These are phyloP conservation scores for Xanthoparmelia taractica DNA, from an alignment of 495 filamentous ascomycete species.

Conservation along the genomic window DNA sequence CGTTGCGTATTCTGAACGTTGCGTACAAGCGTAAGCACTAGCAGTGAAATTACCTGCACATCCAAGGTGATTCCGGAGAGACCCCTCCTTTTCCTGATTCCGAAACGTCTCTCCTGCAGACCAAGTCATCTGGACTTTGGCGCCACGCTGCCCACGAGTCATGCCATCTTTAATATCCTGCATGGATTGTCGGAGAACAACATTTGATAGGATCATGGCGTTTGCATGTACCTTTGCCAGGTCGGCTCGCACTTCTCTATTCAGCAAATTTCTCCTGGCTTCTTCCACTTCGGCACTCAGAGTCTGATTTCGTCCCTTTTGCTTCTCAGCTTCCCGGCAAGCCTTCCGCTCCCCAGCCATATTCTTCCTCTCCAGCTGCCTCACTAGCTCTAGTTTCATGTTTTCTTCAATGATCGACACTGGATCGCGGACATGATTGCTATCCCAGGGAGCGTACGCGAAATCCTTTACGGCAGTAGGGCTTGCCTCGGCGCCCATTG, in stretches of 20 bases:
- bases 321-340: not conserved
- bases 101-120: not conserved
- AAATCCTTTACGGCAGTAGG: not conserved
- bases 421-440: not conserved
- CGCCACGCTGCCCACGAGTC: not conserved
- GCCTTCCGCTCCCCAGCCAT: not conserved
- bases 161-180: not conserved
- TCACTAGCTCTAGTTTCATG: not conserved
- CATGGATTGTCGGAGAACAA: not conserved
- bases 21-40: not conserved
- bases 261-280: not conserved
- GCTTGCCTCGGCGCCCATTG: not conserved
- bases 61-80: not conserved
- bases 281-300: not conserved
- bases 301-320: not conserved
- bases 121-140: not conserved
- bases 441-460: not conserved
- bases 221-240: not conserved
- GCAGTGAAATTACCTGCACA: too few relatives aligned
- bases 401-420: not conserved
- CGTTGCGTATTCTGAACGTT: not conserved
- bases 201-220: not conserved
- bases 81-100: not conserved
- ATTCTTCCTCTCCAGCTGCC: not conserved
- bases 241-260: not conserved